Percentiles rank a stretch among this genome's conserved stretches.
These are phyloP conservation scores for Parastagonospora nodorum DNA, from an alignment of 2,329 filamentous ascomycete genomes.

Conservation along the genomic window DNA sequence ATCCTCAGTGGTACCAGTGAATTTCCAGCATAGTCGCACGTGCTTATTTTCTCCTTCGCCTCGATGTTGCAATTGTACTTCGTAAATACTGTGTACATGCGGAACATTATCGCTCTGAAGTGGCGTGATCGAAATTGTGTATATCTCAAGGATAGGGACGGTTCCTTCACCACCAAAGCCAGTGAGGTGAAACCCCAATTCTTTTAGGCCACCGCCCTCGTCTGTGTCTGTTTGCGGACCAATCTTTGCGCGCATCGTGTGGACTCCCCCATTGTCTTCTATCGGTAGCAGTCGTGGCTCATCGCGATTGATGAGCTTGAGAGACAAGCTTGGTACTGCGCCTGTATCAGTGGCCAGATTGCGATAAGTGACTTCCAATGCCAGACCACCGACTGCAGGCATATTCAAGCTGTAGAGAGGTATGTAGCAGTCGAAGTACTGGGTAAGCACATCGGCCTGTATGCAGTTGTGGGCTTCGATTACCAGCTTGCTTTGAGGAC, in stretches of 20 bases:
- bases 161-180: slow-evolving; percentile 2
- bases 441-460: neutral
- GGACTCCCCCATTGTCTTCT: neutral
- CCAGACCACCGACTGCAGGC: slow-evolving; percentile 29
- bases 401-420: slow-evolving; percentile 43
- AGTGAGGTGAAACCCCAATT: slow-evolving; percentile 29
- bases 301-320: slow-evolving; percentile 14
- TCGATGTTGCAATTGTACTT: slow-evolving; percentile 17
- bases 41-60: slow-evolving; percentile 23
- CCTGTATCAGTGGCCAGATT: neutral
- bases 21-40: slow-evolving; percentile 34
- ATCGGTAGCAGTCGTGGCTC: slow-evolving; percentile 4
- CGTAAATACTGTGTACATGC: slow-evolving; percentile 6
- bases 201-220: slow-evolving; percentile 17
- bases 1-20: neutral
- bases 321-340: slow-evolving; percentile 14
- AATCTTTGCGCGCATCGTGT: neutral
- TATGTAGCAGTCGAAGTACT: slow-evolving; percentile 15
- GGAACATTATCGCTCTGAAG: neutral
- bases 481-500: slow-evolving; percentile 16
- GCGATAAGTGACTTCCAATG: slow-evolving; percentile 18
- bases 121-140: slow-evolving; percentile 24
- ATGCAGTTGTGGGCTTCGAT: slow-evolving; percentile 13
- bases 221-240: neutral
- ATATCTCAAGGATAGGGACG: slow-evolving; percentile 11